Evolutionary conservation across 2,329 filamentous ascomycete species (phyloP).

Genomic region (Davidsoniella virescens): DNA sequence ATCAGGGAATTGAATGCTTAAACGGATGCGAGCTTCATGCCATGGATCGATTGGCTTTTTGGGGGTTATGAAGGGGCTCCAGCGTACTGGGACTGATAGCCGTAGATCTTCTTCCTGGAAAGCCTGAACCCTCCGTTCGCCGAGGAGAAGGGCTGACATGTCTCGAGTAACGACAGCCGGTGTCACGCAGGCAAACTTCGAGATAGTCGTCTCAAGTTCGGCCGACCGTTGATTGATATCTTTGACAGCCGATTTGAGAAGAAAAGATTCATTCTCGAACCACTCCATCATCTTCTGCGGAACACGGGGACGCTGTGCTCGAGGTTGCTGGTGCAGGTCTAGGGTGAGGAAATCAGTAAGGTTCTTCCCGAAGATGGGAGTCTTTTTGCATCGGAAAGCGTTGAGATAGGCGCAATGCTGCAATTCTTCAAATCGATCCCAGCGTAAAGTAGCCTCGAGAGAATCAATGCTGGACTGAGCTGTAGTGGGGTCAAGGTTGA

Average conservation of each 20-base stretch:
- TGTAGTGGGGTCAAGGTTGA: constrained; percentile 45
- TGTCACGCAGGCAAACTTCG: constrained; percentile 84
- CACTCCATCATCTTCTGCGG: constrained; percentile 52
- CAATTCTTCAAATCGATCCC: constrained; percentile 58
- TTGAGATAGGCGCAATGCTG: constrained; percentile 71
- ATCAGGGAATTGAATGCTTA: constrained; percentile 93
- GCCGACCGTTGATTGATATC: constrained; percentile 58
- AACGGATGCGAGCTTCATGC: constrained; percentile 80
- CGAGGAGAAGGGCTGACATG: constrained; percentile 51
- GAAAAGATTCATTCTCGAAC: constrained; percentile 53
- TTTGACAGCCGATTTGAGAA: constrained; percentile 51
- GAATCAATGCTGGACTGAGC: constrained; percentile 54
- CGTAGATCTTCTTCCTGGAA: constrained; percentile 41
- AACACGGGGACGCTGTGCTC: constrained; percentile 42
- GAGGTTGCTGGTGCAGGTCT: constrained; percentile 40
- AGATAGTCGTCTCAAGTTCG: constrained; percentile 56
- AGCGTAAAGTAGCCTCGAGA: constrained; percentile 54
- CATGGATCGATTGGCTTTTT: constrained; percentile 57
- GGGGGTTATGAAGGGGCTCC: constrained; percentile 39
- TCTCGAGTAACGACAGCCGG: constrained; percentile 75
- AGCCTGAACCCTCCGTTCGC: constrained; percentile 37
- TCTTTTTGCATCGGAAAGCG: constrained; percentile 60
- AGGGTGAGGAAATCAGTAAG: constrained; percentile 62
- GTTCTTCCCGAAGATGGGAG: constrained; percentile 65
- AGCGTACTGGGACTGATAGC: constrained; percentile 38